A percentile compares a stretch with the other conserved stretches of the same genome.
phyloP scores from a whole-genome alignment of 192 early-diverging fungal genomes.

The Mycoemilia scoparia region DNA sequence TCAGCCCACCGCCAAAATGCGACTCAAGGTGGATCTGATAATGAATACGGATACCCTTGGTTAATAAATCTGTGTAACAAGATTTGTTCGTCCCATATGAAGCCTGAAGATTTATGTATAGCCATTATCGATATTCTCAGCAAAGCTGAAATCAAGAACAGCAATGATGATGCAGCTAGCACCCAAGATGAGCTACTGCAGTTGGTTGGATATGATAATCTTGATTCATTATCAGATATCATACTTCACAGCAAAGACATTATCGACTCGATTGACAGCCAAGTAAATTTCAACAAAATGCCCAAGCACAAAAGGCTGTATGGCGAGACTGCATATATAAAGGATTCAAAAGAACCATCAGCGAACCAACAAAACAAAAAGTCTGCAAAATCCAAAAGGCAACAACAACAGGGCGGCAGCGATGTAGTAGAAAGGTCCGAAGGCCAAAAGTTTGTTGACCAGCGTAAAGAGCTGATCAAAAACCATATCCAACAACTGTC shows the following conservation, averaged over 20 bases:
- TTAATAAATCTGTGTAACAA: too few relatives aligned
- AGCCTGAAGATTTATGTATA: too few relatives aligned
- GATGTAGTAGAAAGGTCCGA: neutral
- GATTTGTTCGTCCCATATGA: too few relatives aligned
- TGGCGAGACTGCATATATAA: constrained; percentile 10
- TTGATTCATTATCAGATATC: constrained; percentile 20
- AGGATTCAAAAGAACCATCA: constrained; percentile 13
- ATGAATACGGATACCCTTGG: constrained; percentile 7
- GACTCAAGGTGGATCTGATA: constrained; percentile 13
- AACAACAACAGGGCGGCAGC: neutral
- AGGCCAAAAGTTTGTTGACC: constrained; percentile 3
- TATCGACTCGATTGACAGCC: constrained; percentile 7
- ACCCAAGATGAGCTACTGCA: constrained; percentile 24
- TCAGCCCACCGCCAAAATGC: neutral
- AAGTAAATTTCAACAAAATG: constrained; percentile 5
- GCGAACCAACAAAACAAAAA: constrained; percentile 10
- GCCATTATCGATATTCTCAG: constrained; percentile 2
- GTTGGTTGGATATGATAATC: constrained; percentile 24
- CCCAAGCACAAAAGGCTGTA: too few relatives aligned
- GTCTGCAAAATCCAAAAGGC: constrained; percentile 1
- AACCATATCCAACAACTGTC: constrained; percentile 13
- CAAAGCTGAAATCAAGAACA: constrained; percentile 3
- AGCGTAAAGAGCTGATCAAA: constrained; percentile 14
- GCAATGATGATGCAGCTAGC: constrained; percentile 6
- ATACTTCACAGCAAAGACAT: constrained; percentile 14